phyloP scores from a whole-genome alignment of 192 early-diverging fungal genomes.

The Umbelopsis sp. region DNA sequence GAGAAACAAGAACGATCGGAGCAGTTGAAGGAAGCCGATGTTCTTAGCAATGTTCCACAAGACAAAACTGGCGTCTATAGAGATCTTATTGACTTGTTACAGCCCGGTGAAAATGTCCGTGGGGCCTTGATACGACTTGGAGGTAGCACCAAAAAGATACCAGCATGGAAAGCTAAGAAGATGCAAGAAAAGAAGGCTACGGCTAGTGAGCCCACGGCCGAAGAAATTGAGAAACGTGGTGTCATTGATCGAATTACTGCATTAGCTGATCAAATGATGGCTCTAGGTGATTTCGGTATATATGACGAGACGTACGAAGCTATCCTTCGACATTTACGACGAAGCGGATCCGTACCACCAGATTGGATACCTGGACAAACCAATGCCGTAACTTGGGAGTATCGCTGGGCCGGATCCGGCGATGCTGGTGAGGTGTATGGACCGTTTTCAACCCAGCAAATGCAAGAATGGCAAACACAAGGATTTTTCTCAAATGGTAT shows the following conservation, averaged over 20 bases:
- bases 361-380: slow-evolving; percentile 56
- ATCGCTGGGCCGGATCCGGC: slow-evolving; percentile 19
- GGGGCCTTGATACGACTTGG: slow-evolving; percentile 62
- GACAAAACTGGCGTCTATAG: slow-evolving; percentile 58
- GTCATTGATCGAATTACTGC: slow-evolving; percentile 67
- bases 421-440: slow-evolving; percentile 16
- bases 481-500: slow-evolving; percentile 20
- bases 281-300: slow-evolving; percentile 61
- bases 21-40: slow-evolving; percentile 49
- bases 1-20: slow-evolving; percentile 43
- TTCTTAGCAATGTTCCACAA: slow-evolving; percentile 40
- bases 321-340: slow-evolving; percentile 62
- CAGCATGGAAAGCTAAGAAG: slow-evolving; percentile 40
- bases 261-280: slow-evolving; percentile 73
- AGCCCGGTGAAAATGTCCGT: slow-evolving; percentile 60
- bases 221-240: slow-evolving; percentile 35
- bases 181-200: slow-evolving; percentile 36
- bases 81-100: slow-evolving; percentile 58
- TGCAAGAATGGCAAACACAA: slow-evolving; percentile 17
- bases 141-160: slow-evolving; percentile 36
- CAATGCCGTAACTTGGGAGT: slow-evolving; percentile 5
- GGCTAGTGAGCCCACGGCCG: slow-evolving; percentile 18
- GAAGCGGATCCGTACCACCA: slow-evolving; percentile 54
- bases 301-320: slow-evolving; percentile 74
- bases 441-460: slow-evolving; percentile 11